These are phyloP conservation scores for Tylopilus intermedius DNA, from an alignment of 768 basidiomycete species.

Conservation along the genomic window DNA sequence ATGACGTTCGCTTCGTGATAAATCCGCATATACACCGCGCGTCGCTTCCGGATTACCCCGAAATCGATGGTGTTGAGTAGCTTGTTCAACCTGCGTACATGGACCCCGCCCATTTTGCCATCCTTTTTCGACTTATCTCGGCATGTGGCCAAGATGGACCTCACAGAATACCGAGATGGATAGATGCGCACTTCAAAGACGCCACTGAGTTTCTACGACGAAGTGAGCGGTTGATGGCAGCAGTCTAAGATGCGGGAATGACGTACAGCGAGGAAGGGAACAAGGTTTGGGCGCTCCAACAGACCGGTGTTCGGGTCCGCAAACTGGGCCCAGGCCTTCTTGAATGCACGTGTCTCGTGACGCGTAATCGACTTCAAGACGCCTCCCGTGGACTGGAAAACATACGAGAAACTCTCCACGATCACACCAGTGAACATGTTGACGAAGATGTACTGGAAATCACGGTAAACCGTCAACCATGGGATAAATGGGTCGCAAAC, in stretches of 20 bases:
- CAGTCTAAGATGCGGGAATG: background rate
- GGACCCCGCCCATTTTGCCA: constrained; percentile 47
- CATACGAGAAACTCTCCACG: constrained; percentile 93
- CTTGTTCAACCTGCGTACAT: constrained; percentile 56
- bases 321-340: constrained; percentile 88
- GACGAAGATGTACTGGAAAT: constrained; percentile 80
- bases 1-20: constrained; percentile 84
- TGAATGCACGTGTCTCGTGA: constrained; percentile 91
- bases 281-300: constrained; percentile 64
- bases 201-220: constrained; percentile 66
- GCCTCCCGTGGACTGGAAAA: constrained; percentile 83
- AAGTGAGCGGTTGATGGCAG: background rate
- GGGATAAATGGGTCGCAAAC: constrained; percentile 12
- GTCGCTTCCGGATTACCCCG: constrained; percentile 54
- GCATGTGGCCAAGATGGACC: constrained; percentile 53
- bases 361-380: constrained; percentile 71
- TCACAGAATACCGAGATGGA: constrained; percentile 60
- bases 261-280: constrained; percentile 78
- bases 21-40: constrained; percentile 66
- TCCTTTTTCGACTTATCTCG: constrained; percentile 33
- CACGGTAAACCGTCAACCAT: background rate
- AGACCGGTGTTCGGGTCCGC: constrained; percentile 76
- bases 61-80: constrained; percentile 65
- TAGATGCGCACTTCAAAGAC: constrained; percentile 88
- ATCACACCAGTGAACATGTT: constrained; percentile 97